phyloP scores from a whole-genome alignment of 169 alveolate species.

The Perkinsus olseni region DNA sequence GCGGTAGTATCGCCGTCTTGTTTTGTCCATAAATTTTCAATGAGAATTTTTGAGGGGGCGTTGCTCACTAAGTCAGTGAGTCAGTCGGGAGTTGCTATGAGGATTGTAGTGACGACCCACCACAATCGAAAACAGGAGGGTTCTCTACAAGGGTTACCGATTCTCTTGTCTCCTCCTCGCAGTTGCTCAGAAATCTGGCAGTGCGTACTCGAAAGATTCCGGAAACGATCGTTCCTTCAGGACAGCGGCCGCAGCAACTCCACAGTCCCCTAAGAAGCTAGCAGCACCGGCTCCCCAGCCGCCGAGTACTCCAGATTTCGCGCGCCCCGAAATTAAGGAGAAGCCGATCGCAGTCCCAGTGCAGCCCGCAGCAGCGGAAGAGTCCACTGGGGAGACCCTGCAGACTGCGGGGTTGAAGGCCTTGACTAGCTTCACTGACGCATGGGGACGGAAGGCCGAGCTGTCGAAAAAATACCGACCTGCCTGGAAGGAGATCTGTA shows the following conservation, averaged over 20 bases:
- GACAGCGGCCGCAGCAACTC: neutral
- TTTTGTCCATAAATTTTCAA: too few relatives aligned
- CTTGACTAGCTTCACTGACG: neutral
- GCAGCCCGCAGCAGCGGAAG: neutral
- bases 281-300: neutral
- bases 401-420: neutral
- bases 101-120: too few relatives aligned
- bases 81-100: too few relatives aligned
- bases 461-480: neutral
- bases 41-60: too few relatives aligned
- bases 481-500: neutral
- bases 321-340: neutral
- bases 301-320: neutral
- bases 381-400: neutral
- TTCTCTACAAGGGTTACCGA: too few relatives aligned
- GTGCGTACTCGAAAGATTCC: too few relatives aligned
- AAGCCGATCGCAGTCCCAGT: neutral
- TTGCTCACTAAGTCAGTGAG: too few relatives aligned
- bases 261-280: neutral
- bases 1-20: too few relatives aligned
- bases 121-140: too few relatives aligned
- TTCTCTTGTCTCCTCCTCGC: too few relatives aligned
- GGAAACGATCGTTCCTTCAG: neutral
- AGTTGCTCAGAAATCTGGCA: too few relatives aligned
- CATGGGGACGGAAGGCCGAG: neutral